Conservation (phyloP, 176 grass and related monocot species). For the Guadua angustifolia region DNA sequence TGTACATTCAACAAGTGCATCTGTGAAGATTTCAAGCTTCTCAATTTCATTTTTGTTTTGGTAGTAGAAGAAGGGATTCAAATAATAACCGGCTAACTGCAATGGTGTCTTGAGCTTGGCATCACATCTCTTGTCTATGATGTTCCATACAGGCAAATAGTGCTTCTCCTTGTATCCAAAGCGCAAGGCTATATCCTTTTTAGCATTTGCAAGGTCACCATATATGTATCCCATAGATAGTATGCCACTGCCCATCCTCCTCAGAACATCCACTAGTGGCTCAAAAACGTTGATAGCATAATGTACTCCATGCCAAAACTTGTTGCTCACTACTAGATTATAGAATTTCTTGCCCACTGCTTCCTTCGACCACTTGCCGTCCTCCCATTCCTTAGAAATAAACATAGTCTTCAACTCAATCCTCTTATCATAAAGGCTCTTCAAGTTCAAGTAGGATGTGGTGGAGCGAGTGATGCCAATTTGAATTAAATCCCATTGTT, state of each 20-base stretch:
- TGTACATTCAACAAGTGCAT: background rate
- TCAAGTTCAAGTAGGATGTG: slow-evolving; percentile 35
- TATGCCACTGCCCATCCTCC: slow-evolving; percentile 16
- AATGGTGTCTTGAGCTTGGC: background rate
- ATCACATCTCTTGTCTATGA: slow-evolving; percentile 24
- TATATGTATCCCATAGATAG: slow-evolving; percentile 30
- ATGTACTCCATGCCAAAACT: slow-evolving; percentile 19
- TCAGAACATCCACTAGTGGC: slow-evolving; percentile 23
- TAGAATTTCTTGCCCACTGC: slow-evolving; percentile 35
- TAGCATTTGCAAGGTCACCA: slow-evolving; percentile 8
- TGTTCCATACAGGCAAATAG: slow-evolving; percentile 29
- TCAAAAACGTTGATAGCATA: slow-evolving; percentile 41
- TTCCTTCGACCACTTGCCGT: slow-evolving; percentile 30
- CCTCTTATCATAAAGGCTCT: slow-evolving; percentile 35
- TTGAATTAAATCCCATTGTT: slow-evolving; percentile 28
- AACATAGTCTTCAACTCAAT: slow-evolving; percentile 42
- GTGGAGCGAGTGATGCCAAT: slow-evolving; percentile 5
- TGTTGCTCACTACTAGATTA: slow-evolving; percentile 28
- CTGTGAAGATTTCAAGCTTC: slow-evolving; percentile 7
- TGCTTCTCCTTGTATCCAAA: slow-evolving; percentile 21
- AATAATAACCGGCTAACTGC: slow-evolving; percentile 27
- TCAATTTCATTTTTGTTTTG: slow-evolving; percentile 34
- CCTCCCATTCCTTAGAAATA: slow-evolving; percentile 42
- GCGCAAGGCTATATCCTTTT: slow-evolving; percentile 31
- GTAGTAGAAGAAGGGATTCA: slow-evolving; percentile 35